A percentile compares a stretch with the other conserved stretches of the same genome.
These are phyloP conservation scores for Neofusicoccum sp. DNA, from an alignment of 2,329 filamentous ascomycete species.

Conservation along the genomic window DNA sequence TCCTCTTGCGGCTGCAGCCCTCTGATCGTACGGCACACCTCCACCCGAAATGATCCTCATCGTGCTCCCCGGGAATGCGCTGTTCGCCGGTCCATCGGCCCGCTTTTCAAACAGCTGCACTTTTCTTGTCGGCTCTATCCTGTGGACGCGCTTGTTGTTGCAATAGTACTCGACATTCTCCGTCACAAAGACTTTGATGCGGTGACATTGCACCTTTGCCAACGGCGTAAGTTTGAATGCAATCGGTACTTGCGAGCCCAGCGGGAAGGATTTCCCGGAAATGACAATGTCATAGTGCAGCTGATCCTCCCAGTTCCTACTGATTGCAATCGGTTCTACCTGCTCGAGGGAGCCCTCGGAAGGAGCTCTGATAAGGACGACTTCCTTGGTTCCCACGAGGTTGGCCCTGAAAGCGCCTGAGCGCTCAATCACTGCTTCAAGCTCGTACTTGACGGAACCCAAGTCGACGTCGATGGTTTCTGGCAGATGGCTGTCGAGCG, in stretches of 20 bases:
- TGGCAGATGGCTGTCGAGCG: constrained; percentile 71
- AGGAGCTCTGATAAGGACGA: constrained; percentile 79
- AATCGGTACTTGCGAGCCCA: constrained; percentile 84
- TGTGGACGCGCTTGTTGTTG: constrained; percentile 77
- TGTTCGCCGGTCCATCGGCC: constrained; percentile 72
- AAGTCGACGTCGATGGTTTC: constrained; percentile 87
- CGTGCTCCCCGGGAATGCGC: constrained; percentile 71
- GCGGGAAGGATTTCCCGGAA: constrained; percentile 89
- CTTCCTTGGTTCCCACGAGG: constrained; percentile 76
- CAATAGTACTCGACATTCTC: constrained; percentile 92
- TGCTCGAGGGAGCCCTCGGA: constrained; percentile 86
- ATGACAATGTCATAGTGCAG: constrained; percentile 95
- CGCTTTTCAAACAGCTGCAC: constrained; percentile 85
- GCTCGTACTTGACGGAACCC: constrained; percentile 81
- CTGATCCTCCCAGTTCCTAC: constrained; percentile 90
- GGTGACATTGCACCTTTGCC: constrained; percentile 89
- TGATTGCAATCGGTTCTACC: constrained; percentile 90
- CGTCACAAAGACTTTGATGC: constrained; percentile 86
- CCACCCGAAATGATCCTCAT: constrained; percentile 77
- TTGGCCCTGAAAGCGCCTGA: constrained; percentile 89
- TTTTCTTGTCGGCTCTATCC: constrained; percentile 80
- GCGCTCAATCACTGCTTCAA: constrained; percentile 81
- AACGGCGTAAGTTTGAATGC: constrained; percentile 91
- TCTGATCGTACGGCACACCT: constrained; percentile 66
- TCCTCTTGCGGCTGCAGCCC: constrained; percentile 56